phyloP scores from a whole-genome alignment of 2,329 filamentous ascomycete species.

The Diaporthe humulicola region DNA sequence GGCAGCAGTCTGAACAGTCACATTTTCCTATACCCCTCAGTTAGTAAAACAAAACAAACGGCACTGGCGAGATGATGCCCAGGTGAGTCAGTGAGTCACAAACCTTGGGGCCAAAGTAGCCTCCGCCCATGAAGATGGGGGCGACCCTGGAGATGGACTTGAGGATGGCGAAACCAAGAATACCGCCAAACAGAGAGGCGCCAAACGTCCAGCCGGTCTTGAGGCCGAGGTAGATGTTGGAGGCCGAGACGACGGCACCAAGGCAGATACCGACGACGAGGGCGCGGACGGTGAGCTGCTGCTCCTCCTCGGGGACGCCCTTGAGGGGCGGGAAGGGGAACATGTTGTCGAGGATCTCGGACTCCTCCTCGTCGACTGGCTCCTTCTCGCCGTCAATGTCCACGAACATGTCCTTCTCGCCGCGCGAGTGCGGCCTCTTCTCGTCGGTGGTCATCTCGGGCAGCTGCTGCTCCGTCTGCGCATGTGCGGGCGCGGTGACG shows the following conservation, averaged over 20 bases:
- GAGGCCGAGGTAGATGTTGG: constrained; percentile 48
- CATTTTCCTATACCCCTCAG: constrained; percentile 58
- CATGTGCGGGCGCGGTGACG: constrained; percentile 21
- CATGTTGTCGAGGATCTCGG: constrained; percentile 26
- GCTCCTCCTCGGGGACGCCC: constrained; percentile 19
- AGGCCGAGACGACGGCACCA: constrained; percentile 19
- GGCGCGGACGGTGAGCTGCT: constrained; percentile 15
- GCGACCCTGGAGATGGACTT: constrained; percentile 61
- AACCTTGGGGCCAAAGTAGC: constrained; percentile 64
- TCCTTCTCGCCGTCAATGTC: constrained; percentile 16
- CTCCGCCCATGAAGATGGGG: constrained; percentile 61
- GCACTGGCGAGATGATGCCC: not conserved
- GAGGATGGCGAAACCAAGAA: constrained; percentile 68
- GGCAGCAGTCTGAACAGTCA: constrained; percentile 67
- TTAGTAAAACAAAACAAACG: not conserved
- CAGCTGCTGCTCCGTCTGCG: constrained; percentile 1
- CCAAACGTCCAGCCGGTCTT: constrained; percentile 62
- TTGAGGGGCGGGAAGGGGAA: constrained; percentile 20
- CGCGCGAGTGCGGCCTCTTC: constrained; percentile 8
- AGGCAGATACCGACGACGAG: constrained; percentile 3
- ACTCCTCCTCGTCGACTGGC: not conserved
- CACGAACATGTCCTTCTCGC: constrained; percentile 26
- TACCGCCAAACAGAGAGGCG: constrained; percentile 62
- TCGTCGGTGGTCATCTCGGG: not conserved
- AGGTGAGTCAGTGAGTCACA: not conserved